Percentiles rank a stretch among this genome's conserved stretches.
phyloP scores from a whole-genome alignment of 108 stramenopile species.

The Skeletonema menzelii region DNA sequence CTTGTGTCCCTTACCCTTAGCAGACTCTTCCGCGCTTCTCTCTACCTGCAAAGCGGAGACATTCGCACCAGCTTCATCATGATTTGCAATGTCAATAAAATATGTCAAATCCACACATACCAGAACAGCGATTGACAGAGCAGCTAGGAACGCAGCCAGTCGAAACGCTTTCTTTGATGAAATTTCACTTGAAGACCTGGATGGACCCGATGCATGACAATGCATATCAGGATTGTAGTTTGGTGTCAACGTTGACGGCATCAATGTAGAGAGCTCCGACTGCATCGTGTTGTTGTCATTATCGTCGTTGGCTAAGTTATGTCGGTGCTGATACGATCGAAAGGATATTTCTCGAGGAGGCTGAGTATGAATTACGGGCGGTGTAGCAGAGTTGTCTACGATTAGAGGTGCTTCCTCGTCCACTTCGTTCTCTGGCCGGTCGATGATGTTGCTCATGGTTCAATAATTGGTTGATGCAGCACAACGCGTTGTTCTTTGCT shows the following conservation, averaged over 20 bases:
- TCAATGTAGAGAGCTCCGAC: conserved; percentile 21
- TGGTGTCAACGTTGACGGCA: conserved; percentile 16
- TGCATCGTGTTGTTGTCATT: conserved; percentile 16
- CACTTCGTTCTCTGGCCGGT: neutral
- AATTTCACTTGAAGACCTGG: neutral
- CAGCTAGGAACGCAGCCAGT: conserved; percentile 19
- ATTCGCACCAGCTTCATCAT: neutral
- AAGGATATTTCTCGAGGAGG: conserved; percentile 36
- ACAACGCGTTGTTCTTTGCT: neutral
- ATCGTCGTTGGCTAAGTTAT: neutral
- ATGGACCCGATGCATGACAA: neutral
- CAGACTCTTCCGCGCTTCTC: neutral
- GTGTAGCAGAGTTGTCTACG: neutral
- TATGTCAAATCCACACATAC: conserved; percentile 6
- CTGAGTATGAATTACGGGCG: conserved; percentile 3
- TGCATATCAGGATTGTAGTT: conserved; percentile 5
- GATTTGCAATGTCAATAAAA: neutral
- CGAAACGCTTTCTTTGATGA: conserved; percentile 23
- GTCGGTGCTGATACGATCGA: conserved; percentile 10
- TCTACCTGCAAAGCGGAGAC: neutral
- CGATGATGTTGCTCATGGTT: neutral
- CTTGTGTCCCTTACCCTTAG: conserved; percentile 2
- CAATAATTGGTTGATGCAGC: neutral
- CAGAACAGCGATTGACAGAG: conserved; percentile 12
- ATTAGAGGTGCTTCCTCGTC: conserved; percentile 15